Conservation (phyloP, 208 protist genomes). For the Crithidia fasciculata region DNA sequence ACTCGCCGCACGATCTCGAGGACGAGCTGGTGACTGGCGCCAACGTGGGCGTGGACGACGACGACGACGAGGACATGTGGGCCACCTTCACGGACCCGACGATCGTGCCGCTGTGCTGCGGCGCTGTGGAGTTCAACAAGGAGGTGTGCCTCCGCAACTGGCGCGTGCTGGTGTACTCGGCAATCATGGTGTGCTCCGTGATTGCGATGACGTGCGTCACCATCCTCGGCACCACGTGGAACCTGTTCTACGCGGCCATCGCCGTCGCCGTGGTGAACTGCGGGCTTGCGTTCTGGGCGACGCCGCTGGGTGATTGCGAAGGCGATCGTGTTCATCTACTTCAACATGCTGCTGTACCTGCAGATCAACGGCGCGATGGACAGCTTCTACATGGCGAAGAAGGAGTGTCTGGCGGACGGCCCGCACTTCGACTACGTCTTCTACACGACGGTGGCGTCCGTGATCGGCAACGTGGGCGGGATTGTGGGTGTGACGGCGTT, state of each 20-base stretch:
- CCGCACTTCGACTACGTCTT: constrained; percentile 51
- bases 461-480: constrained; percentile 50
- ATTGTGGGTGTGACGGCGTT: constrained; percentile 51
- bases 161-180: constrained; percentile 29
- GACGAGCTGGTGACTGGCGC: not conserved
- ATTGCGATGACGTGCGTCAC: constrained; percentile 30
- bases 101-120: constrained; percentile 18
- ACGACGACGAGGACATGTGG: constrained; percentile 6
- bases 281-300: constrained; percentile 26
- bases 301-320: constrained; percentile 49
- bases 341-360: constrained; percentile 50
- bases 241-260: constrained; percentile 22
- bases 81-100: not conserved
- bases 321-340: constrained; percentile 50
- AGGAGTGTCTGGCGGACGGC: constrained; percentile 32
- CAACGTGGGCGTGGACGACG: not conserved
- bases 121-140: constrained; percentile 30
- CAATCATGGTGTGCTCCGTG: constrained; percentile 27
- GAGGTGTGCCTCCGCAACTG: constrained; percentile 18
- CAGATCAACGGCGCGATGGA: constrained; percentile 48
- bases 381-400: constrained; percentile 42
- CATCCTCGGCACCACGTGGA: constrained; percentile 17
- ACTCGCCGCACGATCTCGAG: not conserved
- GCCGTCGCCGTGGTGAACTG: constrained; percentile 10
- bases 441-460: constrained; percentile 40